Evolutionary conservation across 345 rosid species (phyloP), one percentile per base, ranked within the genome.

Genomic region (Aethionema arabicum): DNA sequence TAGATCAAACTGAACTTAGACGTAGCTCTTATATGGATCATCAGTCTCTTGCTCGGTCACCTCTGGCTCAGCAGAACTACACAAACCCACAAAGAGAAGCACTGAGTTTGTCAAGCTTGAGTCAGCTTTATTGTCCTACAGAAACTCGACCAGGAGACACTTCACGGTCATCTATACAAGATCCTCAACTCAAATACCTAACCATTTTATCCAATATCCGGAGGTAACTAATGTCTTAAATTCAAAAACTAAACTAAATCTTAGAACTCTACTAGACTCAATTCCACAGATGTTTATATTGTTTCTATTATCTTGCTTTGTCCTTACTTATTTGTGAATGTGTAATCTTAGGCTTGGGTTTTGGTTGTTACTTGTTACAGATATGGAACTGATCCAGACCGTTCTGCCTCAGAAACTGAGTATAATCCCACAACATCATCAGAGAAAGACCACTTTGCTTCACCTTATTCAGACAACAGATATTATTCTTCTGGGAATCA

Each of bases 161-260:
- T 67, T 37, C 56, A 1, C 80, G 66, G 54, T 69, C 62, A 37
- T 69, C 71, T 63, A 68, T 63, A 6, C 68, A 67, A 14, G 68
- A 66, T 10, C 77, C 77, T 66, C 72, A 66, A 50, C 77, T 67
- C 66, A 68, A 74, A 61, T 67, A 74, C 66, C 55, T 68, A 9
- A 62, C 77, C 33, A 56, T 68, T 57, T 43, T 68, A 50, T 62
- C 77, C 35, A 62, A 67, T 68, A 67, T 74, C 21, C 73, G 69
- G 15, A 68, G 77, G 77, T 73, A 66, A 61, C 33, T 61, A 12
- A 59, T 52, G 9, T 29, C 48, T 21, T 44, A 33, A 51, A 46
- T 51, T 56, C 6, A 6, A 12, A 47, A 42, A 9, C 39, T 58
- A 14, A 39, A 56, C 56, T 45, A 47, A 54, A 53, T 9, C 12